phyloP scores from a whole-genome alignment of 306 rosid genomes.

The Biancaea sappan region DNA sequence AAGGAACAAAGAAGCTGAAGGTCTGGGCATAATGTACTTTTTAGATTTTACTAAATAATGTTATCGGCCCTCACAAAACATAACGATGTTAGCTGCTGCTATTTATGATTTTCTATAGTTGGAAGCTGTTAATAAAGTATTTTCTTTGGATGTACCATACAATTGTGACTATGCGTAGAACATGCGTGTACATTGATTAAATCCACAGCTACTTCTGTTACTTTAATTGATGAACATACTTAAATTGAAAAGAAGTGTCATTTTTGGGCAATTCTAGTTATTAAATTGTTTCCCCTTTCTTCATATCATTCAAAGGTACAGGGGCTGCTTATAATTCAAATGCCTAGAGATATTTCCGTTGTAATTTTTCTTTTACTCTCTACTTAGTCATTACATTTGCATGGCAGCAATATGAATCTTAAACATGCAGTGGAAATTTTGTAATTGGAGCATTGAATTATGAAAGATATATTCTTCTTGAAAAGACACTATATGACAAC shows the following conservation, averaged over 20 bases:
- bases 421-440: neutral
- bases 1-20: neutral
- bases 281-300: neutral
- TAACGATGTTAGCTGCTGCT: neutral
- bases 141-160: neutral
- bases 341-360: conserved; percentile 5
- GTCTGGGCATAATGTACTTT: neutral
- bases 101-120: neutral
- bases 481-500: neutral
- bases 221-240: neutral
- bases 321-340: neutral
- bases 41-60: neutral
- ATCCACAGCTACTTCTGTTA: neutral
- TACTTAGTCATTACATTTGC: neutral
- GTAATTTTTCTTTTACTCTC: neutral
- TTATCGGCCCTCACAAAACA: neutral
- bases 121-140: neutral
- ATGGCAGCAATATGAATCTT: neutral
- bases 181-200: neutral
- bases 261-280: neutral
- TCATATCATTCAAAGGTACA: conserved; percentile 9
- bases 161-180: neutral
- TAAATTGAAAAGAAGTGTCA: neutral
- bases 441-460: neutral
- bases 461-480: neutral